Percentiles rank a stretch among this genome's conserved stretches.
phyloP scores from a whole-genome alignment of 768 basidiomycete species.

The Pulveroboletus sp. region DNA sequence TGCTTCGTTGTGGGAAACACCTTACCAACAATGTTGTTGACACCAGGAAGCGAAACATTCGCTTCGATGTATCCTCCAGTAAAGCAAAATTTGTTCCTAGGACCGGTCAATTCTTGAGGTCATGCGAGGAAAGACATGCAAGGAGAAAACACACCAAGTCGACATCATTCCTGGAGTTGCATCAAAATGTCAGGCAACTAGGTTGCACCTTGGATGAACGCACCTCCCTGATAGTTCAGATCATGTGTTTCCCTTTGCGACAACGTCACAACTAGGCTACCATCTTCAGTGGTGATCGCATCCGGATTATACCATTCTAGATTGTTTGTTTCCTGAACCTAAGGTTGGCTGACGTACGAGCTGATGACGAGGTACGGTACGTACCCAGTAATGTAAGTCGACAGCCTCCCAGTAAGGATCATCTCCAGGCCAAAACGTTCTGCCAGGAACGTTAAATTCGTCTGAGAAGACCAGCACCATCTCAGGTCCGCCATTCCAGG shows the following conservation, averaged over 20 bases:
- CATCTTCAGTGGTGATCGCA: constrained; percentile 46
- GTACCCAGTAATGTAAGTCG: constrained; percentile 40
- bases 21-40: constrained; percentile 53
- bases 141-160: constrained; percentile 29
- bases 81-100: constrained; percentile 87
- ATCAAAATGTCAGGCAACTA: constrained; percentile 23
- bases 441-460: constrained; percentile 72
- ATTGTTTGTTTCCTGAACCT: constrained; percentile 38
- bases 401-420: constrained; percentile 79
- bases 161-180: constrained; percentile 46
- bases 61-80: constrained; percentile 75
- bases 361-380: constrained; percentile 23
- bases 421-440: constrained; percentile 77
- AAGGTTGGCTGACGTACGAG: constrained; percentile 29
- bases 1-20: background rate
- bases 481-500: constrained; percentile 56
- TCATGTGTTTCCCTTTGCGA: constrained; percentile 40
- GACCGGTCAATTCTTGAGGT: constrained; percentile 5
- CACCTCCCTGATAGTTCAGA: constrained; percentile 42
- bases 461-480: constrained; percentile 67
- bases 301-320: constrained; percentile 57
- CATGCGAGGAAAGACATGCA: background rate
- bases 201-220: constrained; percentile 11
- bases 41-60: constrained; percentile 60
- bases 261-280: constrained; percentile 49